Base-by-base conservation (phyloP, 495 filamentous ascomycete genomes). In the Hypoxylon subgilvum region DNA sequence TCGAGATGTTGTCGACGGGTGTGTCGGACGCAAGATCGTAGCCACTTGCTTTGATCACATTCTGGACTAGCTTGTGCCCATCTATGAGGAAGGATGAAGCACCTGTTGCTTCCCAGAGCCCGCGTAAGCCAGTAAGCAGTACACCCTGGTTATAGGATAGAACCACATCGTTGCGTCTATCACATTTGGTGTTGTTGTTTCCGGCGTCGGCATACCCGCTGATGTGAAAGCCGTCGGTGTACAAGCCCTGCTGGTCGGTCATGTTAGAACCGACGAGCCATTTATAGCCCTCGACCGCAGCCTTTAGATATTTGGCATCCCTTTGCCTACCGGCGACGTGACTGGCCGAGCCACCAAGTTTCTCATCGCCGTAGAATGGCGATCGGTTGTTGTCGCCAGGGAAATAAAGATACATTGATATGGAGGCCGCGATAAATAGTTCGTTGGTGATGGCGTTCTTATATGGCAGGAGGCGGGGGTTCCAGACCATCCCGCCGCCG, bases 381-480 rank as follows among this genome's bases (percentile, higher is more conserved):
- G 87, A 84, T 10, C 77, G 69, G 52, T 89, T 90, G 13, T 73
- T 55, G 55, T 96, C 92, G 2, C 91, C 91, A 0, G 92, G 91
- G 68, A 91, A 94, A 69, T 94, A 82, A 2, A 95, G 82, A 68
- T 95, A 98, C 94, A 98, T 97, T 16, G 78, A 82, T 38, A 95
- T 82, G 40, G 87, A 91, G 0, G 90, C 91, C 0, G 91, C 76
- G 47, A 97, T 90, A 66, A 78, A 97, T 6, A 97, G 81, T 68
- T 97, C 86, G 68, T 98, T 98, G 23, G 94, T 98, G 59, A 98
- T 93, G 50, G 94, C 92, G 66, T 98, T 98, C 70, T 97, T 98
- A 73, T 98, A 97, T 0, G 93, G 91, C 16, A 75, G 71, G 32
- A 96, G 73, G 42, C 84, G 81, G 4, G 91, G 94, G 41, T 86